These are phyloP conservation scores for Leccinum longicurvipes DNA, from an alignment of 768 basidiomycete genomes.

Conservation along the genomic window DNA sequence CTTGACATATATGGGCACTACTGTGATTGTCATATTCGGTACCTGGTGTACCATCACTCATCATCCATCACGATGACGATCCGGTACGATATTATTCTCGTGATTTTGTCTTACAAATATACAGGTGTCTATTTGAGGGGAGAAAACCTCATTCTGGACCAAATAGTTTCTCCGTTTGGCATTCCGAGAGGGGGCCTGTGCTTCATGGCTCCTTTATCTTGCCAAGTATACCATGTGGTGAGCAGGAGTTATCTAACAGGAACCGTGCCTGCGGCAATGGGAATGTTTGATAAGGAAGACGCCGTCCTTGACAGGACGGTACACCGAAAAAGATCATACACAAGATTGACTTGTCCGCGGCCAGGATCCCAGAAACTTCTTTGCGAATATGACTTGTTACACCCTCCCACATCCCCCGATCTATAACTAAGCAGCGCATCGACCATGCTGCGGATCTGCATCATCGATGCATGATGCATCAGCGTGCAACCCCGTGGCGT, in stretches of 20 bases:
- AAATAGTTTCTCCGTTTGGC: background rate
- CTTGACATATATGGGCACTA: background rate
- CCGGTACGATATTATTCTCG: constrained; percentile 3
- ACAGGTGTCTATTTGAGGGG: background rate
- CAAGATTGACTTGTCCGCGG: background rate
- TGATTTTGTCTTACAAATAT: background rate
- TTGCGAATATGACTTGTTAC: background rate
- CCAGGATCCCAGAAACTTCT: background rate
- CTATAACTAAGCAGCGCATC: background rate
- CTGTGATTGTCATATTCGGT: background rate
- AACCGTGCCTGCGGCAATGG: background rate
- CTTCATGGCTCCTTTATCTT: background rate
- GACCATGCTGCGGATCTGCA: background rate
- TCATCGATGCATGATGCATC: background rate
- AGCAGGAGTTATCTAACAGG: background rate
- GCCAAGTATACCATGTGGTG: background rate
- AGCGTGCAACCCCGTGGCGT: background rate
- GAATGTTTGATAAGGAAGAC: background rate
- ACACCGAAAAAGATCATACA: background rate
- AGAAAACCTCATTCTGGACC: background rate
- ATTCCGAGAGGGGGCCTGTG: background rate
- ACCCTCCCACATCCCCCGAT: constrained; percentile 1
- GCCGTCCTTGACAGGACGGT: background rate
- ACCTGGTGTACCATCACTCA: background rate
- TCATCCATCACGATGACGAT: background rate